These are phyloP conservation scores for Jackrogersella minutella DNA, from an alignment of 495 filamentous ascomycete genomes.

Conservation along the genomic window DNA sequence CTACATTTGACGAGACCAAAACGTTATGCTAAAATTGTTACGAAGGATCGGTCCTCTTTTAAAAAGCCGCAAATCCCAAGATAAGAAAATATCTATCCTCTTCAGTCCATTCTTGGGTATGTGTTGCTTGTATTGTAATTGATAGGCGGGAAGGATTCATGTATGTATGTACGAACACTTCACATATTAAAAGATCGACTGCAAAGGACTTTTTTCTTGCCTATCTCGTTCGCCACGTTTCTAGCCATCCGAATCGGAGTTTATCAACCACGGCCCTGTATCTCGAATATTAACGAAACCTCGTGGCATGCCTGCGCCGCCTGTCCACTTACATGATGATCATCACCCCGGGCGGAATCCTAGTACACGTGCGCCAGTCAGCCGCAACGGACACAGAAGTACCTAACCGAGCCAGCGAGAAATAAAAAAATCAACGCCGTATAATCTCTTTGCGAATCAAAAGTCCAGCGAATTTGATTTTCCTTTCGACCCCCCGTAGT, in stretches of 20 bases:
- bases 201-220: slow-evolving; percentile 24
- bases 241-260: slow-evolving; percentile 21
- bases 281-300: slow-evolving; percentile 23
- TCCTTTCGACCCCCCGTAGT: not conserved
- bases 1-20: not conserved
- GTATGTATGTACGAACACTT: slow-evolving; percentile 1
- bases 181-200: slow-evolving; percentile 16
- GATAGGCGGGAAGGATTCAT: slow-evolving; percentile 33
- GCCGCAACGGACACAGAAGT: slow-evolving; percentile 34
- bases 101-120: not conserved
- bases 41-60: not conserved
- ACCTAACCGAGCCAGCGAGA: slow-evolving; percentile 14
- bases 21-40: not conserved
- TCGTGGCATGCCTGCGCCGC: slow-evolving; percentile 35
- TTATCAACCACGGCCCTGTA: slow-evolving; percentile 21
- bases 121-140: slow-evolving; percentile 12
- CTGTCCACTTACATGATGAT: slow-evolving; percentile 32
- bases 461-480: slow-evolving; percentile 10
- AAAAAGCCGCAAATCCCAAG: not conserved
- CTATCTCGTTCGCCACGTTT: slow-evolving; percentile 14
- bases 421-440: not conserved
- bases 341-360: slow-evolving; percentile 26
- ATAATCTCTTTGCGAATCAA: slow-evolving; percentile 12
- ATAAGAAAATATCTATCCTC: not conserved
- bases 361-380: slow-evolving; percentile 33